Evolutionary conservation across 805 yeast genomes (phyloP), one percentile per base, ranked within the genome.

Genomic region (Hanseniaspora valbyensis): DNA sequence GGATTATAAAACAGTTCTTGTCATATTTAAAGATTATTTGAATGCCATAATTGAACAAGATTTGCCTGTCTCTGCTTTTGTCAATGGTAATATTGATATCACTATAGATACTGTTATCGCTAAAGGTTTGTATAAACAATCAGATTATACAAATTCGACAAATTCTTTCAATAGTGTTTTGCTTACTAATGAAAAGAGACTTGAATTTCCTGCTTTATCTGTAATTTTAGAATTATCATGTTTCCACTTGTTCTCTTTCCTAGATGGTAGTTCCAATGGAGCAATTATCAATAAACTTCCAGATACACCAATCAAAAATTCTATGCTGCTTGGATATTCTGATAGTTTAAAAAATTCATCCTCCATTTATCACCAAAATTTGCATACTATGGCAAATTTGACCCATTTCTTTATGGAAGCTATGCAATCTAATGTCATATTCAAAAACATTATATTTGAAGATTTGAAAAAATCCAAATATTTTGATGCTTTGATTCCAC

Each of bases 11-110:
- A 41, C 18, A 2, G 14, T 48, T 8, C 32, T 40, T 22, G 21
- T 13, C 6, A 24, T 48, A 6, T 78, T 88, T 48, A 76, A 81
- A 13, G 70, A 82, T 3, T 69, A 88, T 64, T 73, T 83, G 1
- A 81, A 78, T 57, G 96, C 88, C 61, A 65, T 88, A 49, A 95
- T 95, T 0, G 71, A 87, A 4, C 76, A 77, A 22, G 76, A 81
- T 25, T 60, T 76, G 41, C 71, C 16, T 69, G 61, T 56, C 71
- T 59, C 59, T 71, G 66, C 53, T 54, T 24, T 58, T 59, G 60
- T 57, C 57, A 39, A 54, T 55, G 40, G 60, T 55, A 48, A 53
- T 52, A 3, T 50, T 52, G 19, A 41, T 36, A 19, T 34, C 51
- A 9, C 46, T 43, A 4, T 28, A 48, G 10, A 48, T 53, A 54